Conservation (phyloP, 2,329 filamentous ascomycete genomes). For the Pseudopyrenochaeta lycopersici region DNA sequence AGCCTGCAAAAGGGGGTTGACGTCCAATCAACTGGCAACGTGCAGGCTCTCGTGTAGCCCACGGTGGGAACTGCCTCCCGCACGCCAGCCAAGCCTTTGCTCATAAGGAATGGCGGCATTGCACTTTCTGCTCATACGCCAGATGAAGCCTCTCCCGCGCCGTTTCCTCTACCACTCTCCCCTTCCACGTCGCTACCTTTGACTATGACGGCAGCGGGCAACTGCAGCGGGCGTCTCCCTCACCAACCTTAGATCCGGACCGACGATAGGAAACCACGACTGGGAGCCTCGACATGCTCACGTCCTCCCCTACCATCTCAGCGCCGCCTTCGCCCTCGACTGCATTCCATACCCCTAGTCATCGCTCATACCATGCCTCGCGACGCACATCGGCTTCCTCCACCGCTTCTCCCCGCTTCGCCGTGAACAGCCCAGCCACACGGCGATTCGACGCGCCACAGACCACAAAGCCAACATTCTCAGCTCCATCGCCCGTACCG, state of each 20-base stretch:
- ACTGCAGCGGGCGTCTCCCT: slow-evolving; percentile 17
- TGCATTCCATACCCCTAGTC: slow-evolving; percentile 42
- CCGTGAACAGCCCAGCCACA: slow-evolving; percentile 37
- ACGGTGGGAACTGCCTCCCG: slow-evolving; percentile 1
- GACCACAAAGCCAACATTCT: slow-evolving; percentile 25
- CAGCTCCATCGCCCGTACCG: slow-evolving; percentile 35
- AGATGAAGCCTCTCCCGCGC: slow-evolving; percentile 24
- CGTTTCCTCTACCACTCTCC: slow-evolving; percentile 8
- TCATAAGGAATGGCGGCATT: slow-evolving; percentile 20
- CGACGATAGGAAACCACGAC: slow-evolving; percentile 6
- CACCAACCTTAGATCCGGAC: slow-evolving; percentile 11
- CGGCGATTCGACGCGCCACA: slow-evolving; percentile 41
- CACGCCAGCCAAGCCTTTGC: slow-evolving; percentile 12
- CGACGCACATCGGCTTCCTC: slow-evolving; percentile 42
- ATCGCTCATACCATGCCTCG: slow-evolving; percentile 44
- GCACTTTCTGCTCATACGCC: slow-evolving; percentile 17
- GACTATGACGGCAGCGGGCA: slow-evolving; percentile 28
- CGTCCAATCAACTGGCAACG: not conserved
- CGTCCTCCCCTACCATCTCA: slow-evolving; percentile 48
- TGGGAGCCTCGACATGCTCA: slow-evolving; percentile 40
- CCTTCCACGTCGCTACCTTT: slow-evolving; percentile 17
- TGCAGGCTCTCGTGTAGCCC: not conserved
- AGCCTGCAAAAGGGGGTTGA: not conserved
- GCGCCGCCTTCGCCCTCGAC: slow-evolving; percentile 48
- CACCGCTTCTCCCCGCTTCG: slow-evolving; percentile 45